These are phyloP conservation scores for Dactylellina haptotyla DNA, from an alignment of 2,329 filamentous ascomycete genomes.

Conservation along the genomic window DNA sequence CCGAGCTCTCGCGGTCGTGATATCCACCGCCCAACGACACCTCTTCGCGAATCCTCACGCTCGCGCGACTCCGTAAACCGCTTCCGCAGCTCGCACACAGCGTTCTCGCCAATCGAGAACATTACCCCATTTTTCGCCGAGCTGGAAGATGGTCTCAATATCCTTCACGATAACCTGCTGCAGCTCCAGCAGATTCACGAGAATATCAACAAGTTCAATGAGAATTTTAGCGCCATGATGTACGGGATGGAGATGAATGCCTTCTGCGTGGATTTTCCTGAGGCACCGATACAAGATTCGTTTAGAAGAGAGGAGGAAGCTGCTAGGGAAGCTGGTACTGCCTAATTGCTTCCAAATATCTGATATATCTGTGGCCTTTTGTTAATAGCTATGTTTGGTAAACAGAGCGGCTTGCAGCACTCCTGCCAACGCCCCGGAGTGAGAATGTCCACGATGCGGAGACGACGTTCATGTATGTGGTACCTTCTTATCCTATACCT, in stretches of 20 bases:
- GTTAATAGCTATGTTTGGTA: neutral
- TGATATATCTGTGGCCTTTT: neutral
- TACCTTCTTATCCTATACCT: neutral
- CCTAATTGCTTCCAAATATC: neutral
- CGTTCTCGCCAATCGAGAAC: slow-evolving; percentile 76
- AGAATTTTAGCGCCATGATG: slow-evolving; percentile 93
- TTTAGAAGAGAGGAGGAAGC: slow-evolving; percentile 70
- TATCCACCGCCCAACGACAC: slow-evolving; percentile 78
- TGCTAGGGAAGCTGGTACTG: slow-evolving; percentile 37
- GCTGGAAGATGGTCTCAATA: slow-evolving; percentile 90
- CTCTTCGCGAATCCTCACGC: slow-evolving; percentile 86
- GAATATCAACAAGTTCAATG: slow-evolving; percentile 88
- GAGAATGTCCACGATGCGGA: slow-evolving; percentile 72
- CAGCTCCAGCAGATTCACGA: slow-evolving; percentile 97
- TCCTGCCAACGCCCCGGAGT: slow-evolving; percentile 56
- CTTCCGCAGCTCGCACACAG: slow-evolving; percentile 68
- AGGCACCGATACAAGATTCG: slow-evolving; percentile 86
- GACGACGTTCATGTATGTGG: slow-evolving; percentile 81
- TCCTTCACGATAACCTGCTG: slow-evolving; percentile 97
- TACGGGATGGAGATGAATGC: slow-evolving; percentile 99
- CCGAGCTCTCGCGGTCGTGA: slow-evolving; percentile 46
- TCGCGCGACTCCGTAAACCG: slow-evolving; percentile 85
- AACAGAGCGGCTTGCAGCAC: slow-evolving; percentile 42
- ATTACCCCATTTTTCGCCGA: slow-evolving; percentile 94
- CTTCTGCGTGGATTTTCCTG: slow-evolving; percentile 96